Evolutionary conservation across 441 rosid genomes (phyloP).

Genomic region (Melastoma candidum): DNA sequence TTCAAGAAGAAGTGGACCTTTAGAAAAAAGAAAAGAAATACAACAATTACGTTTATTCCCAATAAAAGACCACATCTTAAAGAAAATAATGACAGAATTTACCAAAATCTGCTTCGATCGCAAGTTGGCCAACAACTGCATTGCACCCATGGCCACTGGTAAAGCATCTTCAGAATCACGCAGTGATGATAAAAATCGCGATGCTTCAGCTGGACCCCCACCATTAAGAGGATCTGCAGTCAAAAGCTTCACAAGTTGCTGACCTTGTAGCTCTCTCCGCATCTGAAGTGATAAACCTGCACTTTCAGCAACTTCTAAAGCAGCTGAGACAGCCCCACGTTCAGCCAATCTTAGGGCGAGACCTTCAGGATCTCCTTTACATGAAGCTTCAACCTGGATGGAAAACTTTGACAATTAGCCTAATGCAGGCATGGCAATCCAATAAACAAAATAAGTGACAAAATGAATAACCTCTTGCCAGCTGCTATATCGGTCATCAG

Average conservation of each 20-base stretch:
- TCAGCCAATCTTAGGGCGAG: constrained; percentile 94
- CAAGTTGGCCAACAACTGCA: constrained; percentile 92
- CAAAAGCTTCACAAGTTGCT: constrained; percentile 97
- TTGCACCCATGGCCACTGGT: constrained; percentile 98
- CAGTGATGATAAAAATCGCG: constrained; percentile 93
- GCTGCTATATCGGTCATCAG: constrained; percentile 83
- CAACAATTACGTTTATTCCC: constrained; percentile 4
- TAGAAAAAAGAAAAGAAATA: constrained; percentile 19
- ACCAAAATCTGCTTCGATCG: constrained; percentile 98
- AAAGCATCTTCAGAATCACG: constrained; percentile 92
- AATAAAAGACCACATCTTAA: constrained; percentile 7
- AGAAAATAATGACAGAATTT: constrained; percentile 12
- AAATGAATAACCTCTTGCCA: constrained; percentile 88
- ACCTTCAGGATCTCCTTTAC: constrained; percentile 95
- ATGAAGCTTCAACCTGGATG: constrained; percentile 77
- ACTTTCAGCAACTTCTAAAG: constrained; percentile 97
- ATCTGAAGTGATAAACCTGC: constrained; percentile 79
- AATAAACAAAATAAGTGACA: neutral
- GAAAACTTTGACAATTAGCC: neutral
- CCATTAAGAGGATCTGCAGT: constrained; percentile 97
- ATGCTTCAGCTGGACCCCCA: constrained; percentile 99
- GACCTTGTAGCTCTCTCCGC: constrained; percentile 93
- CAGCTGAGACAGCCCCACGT: constrained; percentile 99
- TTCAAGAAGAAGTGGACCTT: constrained; percentile 97
- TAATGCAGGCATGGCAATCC: neutral